Conservation (phyloP, 768 basidiomycete genomes). For the Sistotremastrum suecicum region DNA sequence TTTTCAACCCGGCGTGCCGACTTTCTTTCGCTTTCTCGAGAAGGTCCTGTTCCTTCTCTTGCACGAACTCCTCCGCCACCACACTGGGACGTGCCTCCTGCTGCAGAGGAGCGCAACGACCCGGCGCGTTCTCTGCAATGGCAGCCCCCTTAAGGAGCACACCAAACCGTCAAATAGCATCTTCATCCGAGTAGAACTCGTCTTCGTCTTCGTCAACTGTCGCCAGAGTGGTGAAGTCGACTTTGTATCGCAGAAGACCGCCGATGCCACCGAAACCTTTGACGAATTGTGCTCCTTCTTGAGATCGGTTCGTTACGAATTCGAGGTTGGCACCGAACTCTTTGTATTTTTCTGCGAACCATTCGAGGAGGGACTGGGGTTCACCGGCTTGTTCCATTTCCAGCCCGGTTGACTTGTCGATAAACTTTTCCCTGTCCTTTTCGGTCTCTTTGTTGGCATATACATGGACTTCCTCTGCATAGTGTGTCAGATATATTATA, state of each 20-base stretch:
- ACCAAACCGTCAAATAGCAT: conserved; percentile 75
- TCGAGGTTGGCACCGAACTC: conserved; percentile 93
- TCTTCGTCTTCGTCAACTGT: conserved; percentile 66
- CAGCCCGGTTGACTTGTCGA: conserved; percentile 83
- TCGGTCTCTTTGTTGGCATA: conserved; percentile 73
- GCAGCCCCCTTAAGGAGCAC: conserved; percentile 72
- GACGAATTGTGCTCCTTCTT: conserved; percentile 96
- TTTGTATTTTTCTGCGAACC: conserved; percentile 98
- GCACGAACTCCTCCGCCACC: too few relatives aligned
- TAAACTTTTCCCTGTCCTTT: conserved; percentile 88
- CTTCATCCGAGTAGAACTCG: conserved; percentile 72
- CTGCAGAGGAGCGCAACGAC: conserved; percentile 7
- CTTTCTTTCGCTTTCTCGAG: too few relatives aligned
- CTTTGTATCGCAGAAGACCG: conserved; percentile 91
- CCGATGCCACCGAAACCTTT: conserved; percentile 99
- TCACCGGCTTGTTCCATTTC: conserved; percentile 91
- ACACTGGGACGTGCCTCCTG: too few relatives aligned
- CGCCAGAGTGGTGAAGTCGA: conserved; percentile 78
- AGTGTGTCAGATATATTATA: not conserved
- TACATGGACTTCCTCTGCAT: conserved; percentile 67
- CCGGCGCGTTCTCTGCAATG: conserved; percentile 25
- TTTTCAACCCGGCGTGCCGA: too few relatives aligned
- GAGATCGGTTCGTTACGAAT: conserved; percentile 92
- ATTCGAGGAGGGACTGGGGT: conserved; percentile 82
- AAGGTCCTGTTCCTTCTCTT: too few relatives aligned